These are phyloP conservation scores for Naegleria fowleri DNA, from an alignment of 208 protist species.

Conservation along the genomic window DNA sequence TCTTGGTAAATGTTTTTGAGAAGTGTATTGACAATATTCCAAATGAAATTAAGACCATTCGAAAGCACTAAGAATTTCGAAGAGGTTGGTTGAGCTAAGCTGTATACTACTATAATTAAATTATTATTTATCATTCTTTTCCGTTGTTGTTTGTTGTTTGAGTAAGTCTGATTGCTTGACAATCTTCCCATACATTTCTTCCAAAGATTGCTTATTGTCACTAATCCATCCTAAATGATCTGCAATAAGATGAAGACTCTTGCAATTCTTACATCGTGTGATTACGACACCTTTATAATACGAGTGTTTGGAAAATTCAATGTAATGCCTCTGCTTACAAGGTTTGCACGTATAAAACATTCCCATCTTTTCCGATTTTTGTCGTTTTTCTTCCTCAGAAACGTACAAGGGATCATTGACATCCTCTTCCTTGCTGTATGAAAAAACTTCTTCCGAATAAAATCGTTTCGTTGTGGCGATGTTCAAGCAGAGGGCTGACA, in stretches of 20 bases:
- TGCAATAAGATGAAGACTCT: constrained; percentile 71
- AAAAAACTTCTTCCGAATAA: too few relatives aligned
- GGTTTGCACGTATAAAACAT: not conserved
- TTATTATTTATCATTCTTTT: not conserved
- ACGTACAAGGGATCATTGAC: too few relatives aligned
- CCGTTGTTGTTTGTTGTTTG: not conserved
- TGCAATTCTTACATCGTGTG: constrained; percentile 72
- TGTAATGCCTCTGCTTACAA: not conserved
- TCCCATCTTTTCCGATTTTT: constrained; percentile 3
- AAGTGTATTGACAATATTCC: not conserved
- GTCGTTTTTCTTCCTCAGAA: not conserved
- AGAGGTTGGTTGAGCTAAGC: too few relatives aligned
- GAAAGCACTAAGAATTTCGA: not conserved
- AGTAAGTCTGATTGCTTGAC: not conserved
- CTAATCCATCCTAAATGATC: constrained; percentile 81
- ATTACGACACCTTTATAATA: constrained; percentile 84
- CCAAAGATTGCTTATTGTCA: constrained; percentile 62
- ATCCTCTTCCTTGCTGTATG: too few relatives aligned
- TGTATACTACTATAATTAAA: not conserved
- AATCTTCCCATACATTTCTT: constrained; percentile 51
- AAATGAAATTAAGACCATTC: not conserved
- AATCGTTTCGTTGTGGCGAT: too few relatives aligned
- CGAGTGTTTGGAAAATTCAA: constrained; percentile 68
- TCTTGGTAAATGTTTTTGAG: not conserved
- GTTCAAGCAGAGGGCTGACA: too few relatives aligned